Base-by-base conservation (phyloP, 1,284 basidiomycete species). In the Cutaneotrichosporon dermatis region DNA sequence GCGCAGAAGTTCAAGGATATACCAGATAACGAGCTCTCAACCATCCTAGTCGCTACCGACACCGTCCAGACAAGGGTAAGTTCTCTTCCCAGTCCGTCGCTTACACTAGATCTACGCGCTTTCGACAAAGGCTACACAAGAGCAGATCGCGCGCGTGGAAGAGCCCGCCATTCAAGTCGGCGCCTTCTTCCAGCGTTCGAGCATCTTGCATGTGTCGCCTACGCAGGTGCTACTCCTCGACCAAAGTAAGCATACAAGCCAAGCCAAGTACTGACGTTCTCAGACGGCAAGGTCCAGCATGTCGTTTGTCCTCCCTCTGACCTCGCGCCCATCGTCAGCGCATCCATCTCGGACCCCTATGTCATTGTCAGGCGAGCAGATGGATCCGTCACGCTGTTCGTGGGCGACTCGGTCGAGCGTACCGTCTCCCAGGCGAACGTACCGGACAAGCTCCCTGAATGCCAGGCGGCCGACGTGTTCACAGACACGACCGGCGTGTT, bases 311-410 rank as follows among this genome's bases (percentile, higher is more conserved):
- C 72, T 85, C 87, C 69, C 86, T 89, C 68, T 80, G 66, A 85
- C 39, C 81, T 84, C 65, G 83, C 87, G 5, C 87, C 85, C 63
- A 90, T 92, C 60, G 82, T 84, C 59, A 81, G 83, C 2, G 92
- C 90, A 57, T 87, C 87, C 63, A 89, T 94, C 56, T 87, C 84
- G 4, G 91, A 94, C 71, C 91, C 91, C 0, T 93, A 88, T 66
- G 84, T 92, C 35, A 80, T 90, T 46, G 85, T 92, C 54, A 78
- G 89, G 2, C 81, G 90, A 54, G 87, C 89, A 66, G 89, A 93
- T 70, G 90, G 90, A 65, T 85, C 85, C 3, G 85, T 91, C n/a
- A 85, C 87, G 0, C 73, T 92, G 59, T 92, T 92, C 73, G 86
- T 90, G 40, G 90, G 88, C 2, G 88, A 91, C 70, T 81, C 83